phyloP scores from a whole-genome alignment of 176 grass and related monocot species.

The Areca catechu region DNA sequence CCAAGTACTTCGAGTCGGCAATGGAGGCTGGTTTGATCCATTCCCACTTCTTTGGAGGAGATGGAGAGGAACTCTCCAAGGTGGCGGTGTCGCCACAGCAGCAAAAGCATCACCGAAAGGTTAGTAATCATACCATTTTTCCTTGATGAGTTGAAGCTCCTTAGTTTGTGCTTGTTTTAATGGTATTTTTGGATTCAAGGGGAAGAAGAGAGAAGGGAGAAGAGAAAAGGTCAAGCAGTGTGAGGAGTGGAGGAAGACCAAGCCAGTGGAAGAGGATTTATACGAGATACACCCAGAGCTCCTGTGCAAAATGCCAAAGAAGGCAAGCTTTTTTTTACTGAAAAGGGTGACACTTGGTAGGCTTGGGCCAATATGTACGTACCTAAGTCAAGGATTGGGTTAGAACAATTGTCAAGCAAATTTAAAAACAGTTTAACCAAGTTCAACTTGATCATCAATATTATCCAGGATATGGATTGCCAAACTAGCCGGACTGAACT shows the following conservation, averaged over 20 bases:
- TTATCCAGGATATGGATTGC: too few relatives aligned
- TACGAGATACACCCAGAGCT: slow-evolving; percentile 78
- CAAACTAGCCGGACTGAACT: too few relatives aligned
- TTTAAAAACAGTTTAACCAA: too few relatives aligned
- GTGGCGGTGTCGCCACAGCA: not conserved
- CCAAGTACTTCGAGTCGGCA: not conserved
- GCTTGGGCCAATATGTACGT: too few relatives aligned
- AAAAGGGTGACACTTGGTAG: too few relatives aligned
- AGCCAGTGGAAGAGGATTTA: slow-evolving; percentile 59
- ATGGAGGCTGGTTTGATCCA: not conserved
- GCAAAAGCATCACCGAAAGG: not conserved
- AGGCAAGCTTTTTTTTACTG: slow-evolving; percentile 28
- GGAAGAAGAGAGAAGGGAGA: slow-evolving; percentile 18
- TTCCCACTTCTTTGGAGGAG: not conserved
- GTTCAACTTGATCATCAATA: too few relatives aligned
- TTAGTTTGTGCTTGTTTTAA: not conserved
- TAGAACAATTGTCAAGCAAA: too few relatives aligned
- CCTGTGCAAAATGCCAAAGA: slow-evolving; percentile 55
- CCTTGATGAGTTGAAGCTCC: not conserved
- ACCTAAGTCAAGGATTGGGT: too few relatives aligned
- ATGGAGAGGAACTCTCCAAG: not conserved
- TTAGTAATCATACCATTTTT: not conserved
- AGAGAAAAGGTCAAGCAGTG: slow-evolving; percentile 30
- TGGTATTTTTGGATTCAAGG: not conserved
- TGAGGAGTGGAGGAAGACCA: slow-evolving; percentile 44